Evolutionary conservation across 345 rosid genomes (phyloP).

Genomic region (Odontarrhena argentea): DNA sequence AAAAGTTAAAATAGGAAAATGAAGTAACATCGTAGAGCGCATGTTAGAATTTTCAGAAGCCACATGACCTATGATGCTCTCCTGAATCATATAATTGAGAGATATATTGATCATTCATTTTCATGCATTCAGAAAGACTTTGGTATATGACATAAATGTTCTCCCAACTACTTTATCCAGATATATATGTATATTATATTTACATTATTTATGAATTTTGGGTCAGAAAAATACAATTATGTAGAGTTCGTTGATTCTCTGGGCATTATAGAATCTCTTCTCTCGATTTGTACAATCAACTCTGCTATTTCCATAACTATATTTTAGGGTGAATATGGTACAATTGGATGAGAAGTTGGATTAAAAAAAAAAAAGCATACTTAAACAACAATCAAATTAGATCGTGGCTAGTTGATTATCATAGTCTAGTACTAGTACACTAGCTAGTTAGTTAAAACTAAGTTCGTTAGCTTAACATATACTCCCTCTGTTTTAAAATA

Average conservation of each 20-base stretch:
- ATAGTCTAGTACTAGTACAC: background rate
- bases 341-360: background rate
- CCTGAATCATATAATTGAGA: slow-evolving; percentile 22
- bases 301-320: background rate
- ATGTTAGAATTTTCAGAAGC: slow-evolving; percentile 16
- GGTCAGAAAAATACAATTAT: background rate
- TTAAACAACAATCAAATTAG: slow-evolving; percentile 2
- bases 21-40: slow-evolving; percentile 34
- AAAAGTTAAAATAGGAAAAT: slow-evolving; percentile 22
- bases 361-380: background rate
- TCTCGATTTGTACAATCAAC: slow-evolving; percentile 11
- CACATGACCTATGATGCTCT: slow-evolving; percentile 33
- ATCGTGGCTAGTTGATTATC: background rate
- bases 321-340: background rate
- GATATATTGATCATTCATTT: slow-evolving; percentile 18
- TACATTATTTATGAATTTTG: background rate
- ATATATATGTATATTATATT: background rate
- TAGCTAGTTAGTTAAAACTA: background rate
- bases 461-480: background rate
- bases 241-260: background rate
- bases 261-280: background rate
- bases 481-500: no score
- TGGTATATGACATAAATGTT: slow-evolving; percentile 32
- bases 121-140: slow-evolving; percentile 22
- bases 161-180: slow-evolving; percentile 5